Conservation (phyloP, 2,329 filamentous ascomycete genomes). For the Neonectria neomacrospora region DNA sequence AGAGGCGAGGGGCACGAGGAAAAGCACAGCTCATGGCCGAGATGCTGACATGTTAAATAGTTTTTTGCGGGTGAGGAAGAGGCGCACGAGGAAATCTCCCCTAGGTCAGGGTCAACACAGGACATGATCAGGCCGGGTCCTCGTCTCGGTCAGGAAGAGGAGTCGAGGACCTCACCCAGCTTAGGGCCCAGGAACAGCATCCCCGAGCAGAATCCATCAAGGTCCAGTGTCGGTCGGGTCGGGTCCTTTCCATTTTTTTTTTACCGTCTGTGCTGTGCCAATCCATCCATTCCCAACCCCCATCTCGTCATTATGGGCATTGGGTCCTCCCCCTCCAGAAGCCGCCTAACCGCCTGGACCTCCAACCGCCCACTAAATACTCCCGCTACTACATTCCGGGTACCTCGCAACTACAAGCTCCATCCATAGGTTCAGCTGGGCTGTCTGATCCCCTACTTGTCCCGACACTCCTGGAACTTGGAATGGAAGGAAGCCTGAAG, state of each 20-base stretch:
- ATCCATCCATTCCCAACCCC: neutral
- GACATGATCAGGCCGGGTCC: neutral
- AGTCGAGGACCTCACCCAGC: neutral
- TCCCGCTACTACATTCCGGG: neutral
- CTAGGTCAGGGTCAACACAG: neutral
- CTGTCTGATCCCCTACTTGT: constrained; percentile 13
- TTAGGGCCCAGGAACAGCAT: neutral
- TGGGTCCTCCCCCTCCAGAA: neutral
- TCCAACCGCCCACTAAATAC: neutral
- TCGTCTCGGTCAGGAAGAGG: neutral
- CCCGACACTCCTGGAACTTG: constrained; percentile 10
- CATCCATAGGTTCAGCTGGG: neutral
- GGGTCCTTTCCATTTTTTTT: neutral
- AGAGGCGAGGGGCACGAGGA: constrained; percentile 11
- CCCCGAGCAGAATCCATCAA: neutral
- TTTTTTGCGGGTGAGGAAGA: constrained; percentile 19
- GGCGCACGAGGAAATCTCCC: neutral
- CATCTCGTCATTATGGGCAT: neutral
- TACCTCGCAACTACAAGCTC: constrained; percentile 18
- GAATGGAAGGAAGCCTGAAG: neutral
- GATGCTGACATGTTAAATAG: constrained; percentile 27
- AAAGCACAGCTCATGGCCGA: constrained; percentile 9
- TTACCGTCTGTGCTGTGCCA: neutral
- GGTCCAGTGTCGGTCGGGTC: neutral
- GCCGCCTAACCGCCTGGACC: neutral